These are phyloP conservation scores for Oryza rufipogon DNA, from an alignment of 176 grass and related monocot genomes.

Conservation along the genomic window DNA sequence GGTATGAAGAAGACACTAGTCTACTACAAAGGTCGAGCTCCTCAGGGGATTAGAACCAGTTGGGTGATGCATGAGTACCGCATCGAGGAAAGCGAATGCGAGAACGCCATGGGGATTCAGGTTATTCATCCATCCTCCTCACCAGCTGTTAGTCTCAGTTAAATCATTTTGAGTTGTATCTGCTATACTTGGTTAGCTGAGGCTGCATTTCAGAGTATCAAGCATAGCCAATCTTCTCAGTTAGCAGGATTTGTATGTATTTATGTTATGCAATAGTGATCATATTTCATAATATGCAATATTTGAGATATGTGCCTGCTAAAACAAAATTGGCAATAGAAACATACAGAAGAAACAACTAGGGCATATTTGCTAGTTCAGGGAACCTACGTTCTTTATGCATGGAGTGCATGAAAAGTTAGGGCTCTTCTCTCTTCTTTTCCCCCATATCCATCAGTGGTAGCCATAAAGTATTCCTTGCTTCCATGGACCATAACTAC, in stretches of 20 bases:
- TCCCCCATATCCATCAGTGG: slow-evolving; percentile 36
- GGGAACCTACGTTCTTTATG: slow-evolving; percentile 68
- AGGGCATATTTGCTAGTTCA: slow-evolving; percentile 33
- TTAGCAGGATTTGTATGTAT: slow-evolving; percentile 8
- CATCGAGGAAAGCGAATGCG: slow-evolving; percentile 90
- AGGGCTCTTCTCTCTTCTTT: slow-evolving; percentile 49
- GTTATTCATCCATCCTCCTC: slow-evolving; percentile 47
- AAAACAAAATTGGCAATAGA: background rate
- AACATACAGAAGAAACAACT: slow-evolving; percentile 34
- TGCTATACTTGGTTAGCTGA: slow-evolving; percentile 18
- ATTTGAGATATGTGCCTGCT: slow-evolving; percentile 4
- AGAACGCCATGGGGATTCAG: slow-evolving; percentile 92
- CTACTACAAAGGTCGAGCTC: slow-evolving; percentile 90
- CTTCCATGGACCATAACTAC: slow-evolving; percentile 64
- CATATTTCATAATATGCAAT: slow-evolving; percentile 1
- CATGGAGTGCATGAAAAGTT: slow-evolving; percentile 96
- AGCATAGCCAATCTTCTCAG: background rate
- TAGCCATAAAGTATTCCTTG: slow-evolving; percentile 75
- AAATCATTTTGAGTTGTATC: slow-evolving; percentile 18
- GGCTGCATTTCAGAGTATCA: slow-evolving; percentile 25
- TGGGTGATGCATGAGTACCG: slow-evolving; percentile 99
- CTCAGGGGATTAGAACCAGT: slow-evolving; percentile 76
- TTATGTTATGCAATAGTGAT: background rate
- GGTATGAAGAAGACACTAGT: slow-evolving; percentile 99
- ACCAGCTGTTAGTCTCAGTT: slow-evolving; percentile 13